Evolutionary conservation across 2,329 filamentous ascomycete genomes (phyloP).

Genomic region (Tothia fuscella): DNA sequence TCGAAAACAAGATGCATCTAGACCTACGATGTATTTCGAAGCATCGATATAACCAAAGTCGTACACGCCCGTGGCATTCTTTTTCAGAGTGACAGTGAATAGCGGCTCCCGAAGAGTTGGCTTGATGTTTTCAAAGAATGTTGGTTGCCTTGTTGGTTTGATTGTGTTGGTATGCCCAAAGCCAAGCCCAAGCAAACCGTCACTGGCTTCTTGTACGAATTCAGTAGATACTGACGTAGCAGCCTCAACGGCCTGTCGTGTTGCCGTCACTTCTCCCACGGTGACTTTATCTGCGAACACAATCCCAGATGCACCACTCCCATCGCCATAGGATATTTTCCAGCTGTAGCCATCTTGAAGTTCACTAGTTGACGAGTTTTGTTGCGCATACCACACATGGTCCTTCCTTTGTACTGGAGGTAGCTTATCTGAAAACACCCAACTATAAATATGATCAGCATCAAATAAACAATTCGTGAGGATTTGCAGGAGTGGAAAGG

Average conservation of each 20-base stretch:
- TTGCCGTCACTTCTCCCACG: constrained; percentile 48
- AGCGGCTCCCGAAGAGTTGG: constrained; percentile 37
- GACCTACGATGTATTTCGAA: constrained; percentile 33
- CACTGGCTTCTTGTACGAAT: constrained; percentile 44
- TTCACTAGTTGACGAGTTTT: constrained; percentile 3
- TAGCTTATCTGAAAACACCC: constrained; percentile 9
- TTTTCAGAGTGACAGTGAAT: constrained; percentile 47
- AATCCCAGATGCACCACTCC: constrained; percentile 48
- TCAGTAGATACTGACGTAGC: constrained; percentile 44
- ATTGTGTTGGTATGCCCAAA: constrained; percentile 50
- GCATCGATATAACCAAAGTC: constrained; percentile 46
- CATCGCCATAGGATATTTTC: constrained; percentile 54
- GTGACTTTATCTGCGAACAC: constrained; percentile 55
- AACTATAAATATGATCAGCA: not conserved
- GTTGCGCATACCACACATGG: constrained; percentile 1
- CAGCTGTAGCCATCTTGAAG: constrained; percentile 28
- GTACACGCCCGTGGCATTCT: constrained; percentile 37
- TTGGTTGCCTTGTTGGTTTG: constrained; percentile 36
- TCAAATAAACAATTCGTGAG: not conserved
- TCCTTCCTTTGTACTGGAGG: not conserved
- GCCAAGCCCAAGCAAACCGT: constrained; percentile 49
- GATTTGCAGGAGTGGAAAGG: too few species aligned
- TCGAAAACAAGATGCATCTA: constrained; percentile 32
- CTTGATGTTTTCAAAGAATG: constrained; percentile 49
- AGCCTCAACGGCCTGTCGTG: constrained; percentile 52